Evolutionary conservation across 768 basidiomycete genomes (phyloP), one percentile per base, ranked within the genome.

Genomic region (Mycena albidolilacea): DNA sequence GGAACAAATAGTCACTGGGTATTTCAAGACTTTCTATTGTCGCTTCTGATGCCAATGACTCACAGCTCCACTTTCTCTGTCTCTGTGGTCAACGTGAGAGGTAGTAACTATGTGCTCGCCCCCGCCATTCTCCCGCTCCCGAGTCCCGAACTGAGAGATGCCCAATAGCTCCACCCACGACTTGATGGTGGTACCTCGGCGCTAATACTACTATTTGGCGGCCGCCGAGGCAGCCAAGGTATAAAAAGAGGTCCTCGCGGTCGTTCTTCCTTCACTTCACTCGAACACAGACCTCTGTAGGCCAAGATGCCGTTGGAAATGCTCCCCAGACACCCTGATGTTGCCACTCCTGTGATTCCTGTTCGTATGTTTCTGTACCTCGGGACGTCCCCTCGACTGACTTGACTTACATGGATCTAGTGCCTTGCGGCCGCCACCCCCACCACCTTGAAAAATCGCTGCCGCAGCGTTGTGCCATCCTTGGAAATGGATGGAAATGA

Each of bases 221-320:
- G 8, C n/a, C 50, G 21, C 10, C 19, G 50, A 8, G n/a, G 30
- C 30, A 30, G 30, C 30, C 50, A 52, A 52, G 7, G 50, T 57
- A 57, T 37, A 57, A 57, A 57, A 37, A 3, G 30, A 3, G 55
- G 30, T 2, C 17, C 12, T 30, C 7, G 4, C 35, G 21, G 12
- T 35, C 55, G 55, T 57, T 7, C 55, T 21, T 12, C 37, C 30
- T 17, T 52, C 50, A 12, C 55, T 6, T 37, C 55, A 57, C 55
- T 57, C 30, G 35, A 57, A 57, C 55, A 57, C 55, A 57, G 23
- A 30, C 55, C 55, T 57, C 55, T 57, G 55, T 57, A 57, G 23
- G 5, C 55, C 55, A 17, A 52, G 55, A 10, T 21, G 30, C 4
- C 55, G 11, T 57, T 30, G 12, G 37, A 35, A 7, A 52, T 52